Evolutionary conservation across 1,139 yeast species (phyloP).

Genomic region (Lodderomyces margitis): DNA sequence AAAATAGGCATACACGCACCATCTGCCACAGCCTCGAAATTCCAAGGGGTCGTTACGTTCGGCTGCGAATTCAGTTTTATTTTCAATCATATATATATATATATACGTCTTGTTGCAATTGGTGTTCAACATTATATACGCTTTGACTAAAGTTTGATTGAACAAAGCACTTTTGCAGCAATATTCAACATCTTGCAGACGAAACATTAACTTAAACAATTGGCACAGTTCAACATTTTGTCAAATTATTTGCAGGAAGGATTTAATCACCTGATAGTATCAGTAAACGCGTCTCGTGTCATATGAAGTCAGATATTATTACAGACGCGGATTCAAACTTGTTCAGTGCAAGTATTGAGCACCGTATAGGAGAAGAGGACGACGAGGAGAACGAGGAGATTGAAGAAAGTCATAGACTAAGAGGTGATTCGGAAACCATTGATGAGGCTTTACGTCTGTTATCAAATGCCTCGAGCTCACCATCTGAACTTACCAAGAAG

Average conservation of each 20-base stretch:
- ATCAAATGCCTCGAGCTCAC: background rate
- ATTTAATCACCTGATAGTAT: too few species aligned
- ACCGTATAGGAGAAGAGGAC: background rate
- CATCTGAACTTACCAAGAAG: background rate
- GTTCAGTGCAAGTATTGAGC: background rate
- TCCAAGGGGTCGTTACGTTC: too few species aligned
- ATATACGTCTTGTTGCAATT: too few species aligned
- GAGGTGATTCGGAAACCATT: background rate
- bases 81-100: too few species aligned
- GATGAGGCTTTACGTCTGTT: constrained; percentile 1
- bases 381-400: background rate
- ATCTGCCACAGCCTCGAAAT: too few species aligned
- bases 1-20: too few species aligned
- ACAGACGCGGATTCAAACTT: background rate
- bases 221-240: constrained; percentile 1
- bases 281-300: too few species aligned
- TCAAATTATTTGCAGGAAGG: background rate
- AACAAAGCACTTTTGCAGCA: too few species aligned
- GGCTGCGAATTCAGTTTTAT: too few species aligned
- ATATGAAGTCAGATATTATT: too few species aligned
- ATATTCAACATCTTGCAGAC: background rate
- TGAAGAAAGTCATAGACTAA: background rate
- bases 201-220: background rate
- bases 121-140: too few species aligned
- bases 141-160: too few species aligned